Percentiles rank a stretch among this genome's conserved stretches.
These are phyloP conservation scores for Termitomyces sp. DNA, from an alignment of 1,284 basidiomycete species.

Conservation along the genomic window DNA sequence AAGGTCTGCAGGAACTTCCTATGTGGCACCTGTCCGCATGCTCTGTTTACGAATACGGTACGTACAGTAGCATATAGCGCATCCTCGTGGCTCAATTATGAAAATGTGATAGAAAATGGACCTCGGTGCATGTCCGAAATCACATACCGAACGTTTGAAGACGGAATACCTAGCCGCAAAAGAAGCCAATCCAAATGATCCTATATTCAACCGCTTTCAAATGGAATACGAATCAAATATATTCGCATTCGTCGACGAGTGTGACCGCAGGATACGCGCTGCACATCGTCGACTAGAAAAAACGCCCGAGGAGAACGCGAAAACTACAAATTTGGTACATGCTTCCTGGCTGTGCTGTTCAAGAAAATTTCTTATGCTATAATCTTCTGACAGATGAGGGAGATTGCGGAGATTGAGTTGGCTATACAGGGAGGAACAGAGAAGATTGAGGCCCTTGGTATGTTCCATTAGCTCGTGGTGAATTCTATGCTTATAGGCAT, in stretches of 20 bases:
- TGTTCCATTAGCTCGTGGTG: constrained; percentile 21
- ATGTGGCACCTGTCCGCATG: constrained; percentile 96
- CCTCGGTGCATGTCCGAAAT: constrained; percentile 94
- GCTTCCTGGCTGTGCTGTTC: constrained; percentile 13
- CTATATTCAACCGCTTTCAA: constrained; percentile 80
- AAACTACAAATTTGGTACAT: constrained; percentile 88
- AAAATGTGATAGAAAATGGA: constrained; percentile 88
- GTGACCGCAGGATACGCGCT: constrained; percentile 91
- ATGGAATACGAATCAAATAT: constrained; percentile 96
- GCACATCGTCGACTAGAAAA: constrained; percentile 96
- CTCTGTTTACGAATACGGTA: constrained; percentile 97
- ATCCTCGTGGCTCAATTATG: constrained; percentile 3
- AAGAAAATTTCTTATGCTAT: not conserved
- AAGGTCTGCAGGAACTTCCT: constrained; percentile 99
- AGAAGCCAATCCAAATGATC: constrained; percentile 70
- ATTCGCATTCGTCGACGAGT: constrained; percentile 95
- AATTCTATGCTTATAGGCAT: constrained; percentile 18
- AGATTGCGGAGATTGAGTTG: constrained; percentile 98
- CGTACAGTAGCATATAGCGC: constrained; percentile 30
- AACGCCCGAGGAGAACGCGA: constrained; percentile 98
- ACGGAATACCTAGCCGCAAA: constrained; percentile 84
- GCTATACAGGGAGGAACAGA: constrained; percentile 98
- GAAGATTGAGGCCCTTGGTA: constrained; percentile 93
- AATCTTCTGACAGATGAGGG: constrained; percentile 72
- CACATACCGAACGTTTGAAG: constrained; percentile 92